phyloP scores from a whole-genome alignment of 306 rosid species.

The Corylus heterophylla region DNA sequence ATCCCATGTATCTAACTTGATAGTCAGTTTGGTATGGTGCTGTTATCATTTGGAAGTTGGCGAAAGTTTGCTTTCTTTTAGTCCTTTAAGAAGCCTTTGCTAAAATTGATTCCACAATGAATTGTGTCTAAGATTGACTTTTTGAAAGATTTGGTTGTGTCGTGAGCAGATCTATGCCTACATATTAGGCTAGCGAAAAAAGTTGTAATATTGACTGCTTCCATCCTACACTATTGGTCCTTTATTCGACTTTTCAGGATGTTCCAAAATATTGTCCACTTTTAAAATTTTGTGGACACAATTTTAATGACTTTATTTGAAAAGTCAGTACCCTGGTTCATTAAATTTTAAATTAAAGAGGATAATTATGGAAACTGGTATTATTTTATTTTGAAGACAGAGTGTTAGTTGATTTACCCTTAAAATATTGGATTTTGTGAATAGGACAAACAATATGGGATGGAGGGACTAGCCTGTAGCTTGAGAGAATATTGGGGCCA shows the following conservation, averaged over 20 bases:
- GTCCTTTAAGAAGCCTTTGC: background rate
- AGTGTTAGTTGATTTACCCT: no score
- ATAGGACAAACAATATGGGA: no score
- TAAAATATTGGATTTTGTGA: no score
- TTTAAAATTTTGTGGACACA: no score
- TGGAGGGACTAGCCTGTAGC: background rate
- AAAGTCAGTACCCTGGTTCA: no score
- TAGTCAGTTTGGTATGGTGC: background rate
- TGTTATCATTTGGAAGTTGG: background rate
- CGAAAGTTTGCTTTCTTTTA: background rate
- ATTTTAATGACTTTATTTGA: no score
- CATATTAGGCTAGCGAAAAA: background rate
- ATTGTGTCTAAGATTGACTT: background rate
- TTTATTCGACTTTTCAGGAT: background rate
- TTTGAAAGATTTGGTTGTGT: background rate
- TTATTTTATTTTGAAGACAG: no score
- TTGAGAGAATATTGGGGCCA: background rate
- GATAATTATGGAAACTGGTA: no score
- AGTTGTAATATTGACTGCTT: background rate
- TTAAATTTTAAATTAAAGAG: no score
- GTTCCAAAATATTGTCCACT: background rate
- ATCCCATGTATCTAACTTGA: background rate
- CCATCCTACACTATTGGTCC: background rate
- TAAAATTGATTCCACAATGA: background rate
- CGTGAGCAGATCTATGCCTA: background rate